Evolutionary conservation across 2,329 filamentous ascomycete species (phyloP), one percentile per base, ranked within the genome.

Genomic region (Pseudocercospora cruenta): DNA sequence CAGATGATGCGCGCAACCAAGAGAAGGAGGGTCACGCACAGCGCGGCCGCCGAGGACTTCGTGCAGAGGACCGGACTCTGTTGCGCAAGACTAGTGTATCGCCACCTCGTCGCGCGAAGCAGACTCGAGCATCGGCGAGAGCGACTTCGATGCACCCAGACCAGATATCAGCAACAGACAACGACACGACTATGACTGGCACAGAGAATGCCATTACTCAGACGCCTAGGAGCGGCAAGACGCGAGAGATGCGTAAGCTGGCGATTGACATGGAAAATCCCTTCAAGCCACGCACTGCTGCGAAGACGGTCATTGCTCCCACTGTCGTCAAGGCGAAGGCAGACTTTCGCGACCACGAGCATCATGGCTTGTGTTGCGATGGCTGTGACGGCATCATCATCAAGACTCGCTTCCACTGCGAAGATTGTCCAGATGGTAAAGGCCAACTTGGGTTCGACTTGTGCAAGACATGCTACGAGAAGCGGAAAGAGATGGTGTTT

Each of bases 71-170:
- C 21, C 43, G 31, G 9, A 7, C 9, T 3, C 31, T 60, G 1
- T 5, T 24, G 9, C 60, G 65, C 9, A 64, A 67, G 55, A 60
- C 47, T 7, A 67, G 61, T 39, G 33, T 36, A 12, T 64, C 60
- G 4, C 64, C 64, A 4, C 16, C 28, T 14, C 45, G 45, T 24
- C 45, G 45, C 6, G 24, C 24, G 24, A 26, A 26, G 5, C 24
- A 26, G 24, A 26, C 24, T 26, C 24, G 24, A 26, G 24, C 24
- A 26, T 26, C 24, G 24, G 24, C 24, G 24, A 26, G 5, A 26
- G 24, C 24, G 24, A 26, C 24, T 26, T 26, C 24, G 24, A 26
- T 26, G 24, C 24, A 26, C 5, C 24, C 24, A 26, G 5, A 26
- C 24, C 24, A 26, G 24, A 26, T 26, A 26, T 26, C 24, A 26